Base-by-base conservation (phyloP, 805 yeast genomes). In the Yamadazyma endophytica region DNA sequence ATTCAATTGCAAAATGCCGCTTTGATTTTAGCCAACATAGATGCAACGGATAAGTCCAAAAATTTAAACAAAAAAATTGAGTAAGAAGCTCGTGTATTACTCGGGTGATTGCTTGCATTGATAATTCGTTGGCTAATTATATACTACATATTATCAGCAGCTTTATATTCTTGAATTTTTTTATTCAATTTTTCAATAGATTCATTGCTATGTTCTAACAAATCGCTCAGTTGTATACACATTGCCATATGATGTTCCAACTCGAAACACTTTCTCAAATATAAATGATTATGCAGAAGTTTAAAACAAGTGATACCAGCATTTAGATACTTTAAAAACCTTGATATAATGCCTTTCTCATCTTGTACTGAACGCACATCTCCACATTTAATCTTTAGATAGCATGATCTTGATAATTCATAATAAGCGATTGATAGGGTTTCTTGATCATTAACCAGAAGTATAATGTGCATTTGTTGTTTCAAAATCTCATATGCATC, bases 1-100 rank as follows among this genome's bases (percentile, higher is more conserved):
- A 76, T 92, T 39, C 99, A 92, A 63, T 61, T 92, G 73, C 71
- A 76, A 35, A 79, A 83, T 47, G 99, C 98, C 9, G 87, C 95
- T 9, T 56, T 82, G 21, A 69, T 76, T 32, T 71, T 92, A 49
- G 97, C 97, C 8, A 75, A 71, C 38, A 52, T 74, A 36, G 98
- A 92, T 54, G 84, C 82, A 9, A 70, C 65, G 32, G 77, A 68
- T 16, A 42, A 42, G 29, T 26, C 39, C 9, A 40, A 34, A 4
- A 7, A 13, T n/a, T 16, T 26, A 11, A 15, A 25, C 18, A 12
- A 11, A 15, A 22, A 22, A 17, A 7, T 26, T 8, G 21, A 9
- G n/a, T n/a, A 26, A 26, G 12, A 12, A 26, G 12, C n/a, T n/a
- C 5, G 5, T 26, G 21, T 13, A 26, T n/a, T 9, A 9, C n/a